A percentile compares a stretch with the other conserved stretches of the same genome.
These are phyloP conservation scores for Alternaria sp. DNA, from an alignment of 2,329 filamentous ascomycete genomes.

Conservation along the genomic window DNA sequence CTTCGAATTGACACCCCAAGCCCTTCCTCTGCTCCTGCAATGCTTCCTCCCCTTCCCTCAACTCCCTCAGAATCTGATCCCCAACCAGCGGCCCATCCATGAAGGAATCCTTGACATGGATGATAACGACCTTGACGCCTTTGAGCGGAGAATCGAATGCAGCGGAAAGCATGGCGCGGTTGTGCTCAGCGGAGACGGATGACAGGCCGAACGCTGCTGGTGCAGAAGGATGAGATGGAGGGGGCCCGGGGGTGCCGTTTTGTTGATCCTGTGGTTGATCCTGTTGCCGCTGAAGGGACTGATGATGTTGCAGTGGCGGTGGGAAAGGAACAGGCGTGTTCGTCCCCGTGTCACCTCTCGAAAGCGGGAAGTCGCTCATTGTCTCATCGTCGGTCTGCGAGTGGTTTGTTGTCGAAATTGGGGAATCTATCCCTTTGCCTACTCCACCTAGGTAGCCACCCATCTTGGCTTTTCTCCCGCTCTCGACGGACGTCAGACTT, in stretches of 20 bases:
- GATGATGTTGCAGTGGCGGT: neutral
- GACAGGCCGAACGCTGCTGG: conserved; percentile 34
- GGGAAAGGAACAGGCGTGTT: conserved; percentile 24
- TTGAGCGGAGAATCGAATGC: conserved; percentile 60
- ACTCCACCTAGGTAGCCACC: conserved; percentile 7
- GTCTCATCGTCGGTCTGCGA: conserved; percentile 32
- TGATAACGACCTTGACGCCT: conserved; percentile 82
- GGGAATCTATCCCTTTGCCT: conserved; percentile 19
- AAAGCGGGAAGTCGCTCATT: conserved; percentile 33
- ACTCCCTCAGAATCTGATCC: conserved; percentile 72
- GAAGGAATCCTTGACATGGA: conserved; percentile 90
- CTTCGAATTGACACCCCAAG: conserved; percentile 80
- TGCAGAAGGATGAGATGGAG: conserved; percentile 25
- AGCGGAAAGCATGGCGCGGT: conserved; percentile 33
- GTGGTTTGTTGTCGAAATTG: conserved; percentile 10
- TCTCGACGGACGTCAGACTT: neutral
- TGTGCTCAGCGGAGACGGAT: conserved; percentile 32
- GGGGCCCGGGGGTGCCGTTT: neutral
- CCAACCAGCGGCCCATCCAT: conserved; percentile 70
- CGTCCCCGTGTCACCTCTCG: conserved; percentile 20
- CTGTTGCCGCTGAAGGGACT: neutral
- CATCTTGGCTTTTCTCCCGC: conserved; percentile 23
- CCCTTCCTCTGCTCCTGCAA: conserved; percentile 58
- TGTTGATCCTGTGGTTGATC: neutral
- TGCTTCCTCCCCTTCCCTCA: conserved; percentile 66